Evolutionary conservation across 2,329 filamentous ascomycete species (phyloP), one percentile per base, ranked within the genome.

Genomic region (Lecanicillium sp.): DNA sequence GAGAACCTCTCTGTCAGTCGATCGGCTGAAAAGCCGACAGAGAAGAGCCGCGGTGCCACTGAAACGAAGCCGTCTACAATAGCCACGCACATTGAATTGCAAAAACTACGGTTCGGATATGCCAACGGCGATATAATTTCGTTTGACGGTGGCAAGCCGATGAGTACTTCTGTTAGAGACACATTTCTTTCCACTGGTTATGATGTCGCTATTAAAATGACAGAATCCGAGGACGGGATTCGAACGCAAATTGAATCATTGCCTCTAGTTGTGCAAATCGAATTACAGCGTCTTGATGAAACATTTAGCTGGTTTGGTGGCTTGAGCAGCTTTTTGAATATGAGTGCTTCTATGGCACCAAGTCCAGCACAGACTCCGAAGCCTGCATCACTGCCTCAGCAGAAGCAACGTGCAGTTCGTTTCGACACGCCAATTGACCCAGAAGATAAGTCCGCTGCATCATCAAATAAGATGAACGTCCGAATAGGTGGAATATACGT

Each of bases 241-340:
- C 65, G 65, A 41, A 71, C 84, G 13, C 78, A 84, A 22, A 56
- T 95, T 12, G 75, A 78, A 37, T 94, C 88, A 1, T 68, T 94
- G 9, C 87, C 89, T 5, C 59, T 95, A 2, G 76, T 81, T 42
- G 57, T 95, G 9, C 75, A 80, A 41, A 62, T 96, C 29, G 85
- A 96, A 53, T 64, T 95, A 13, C 80, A 83, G 46, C 75, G 77
- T 40, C 64, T 96, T 16, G 92, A 96, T 49, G 88, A 95, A 51
- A 85, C 85, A 0, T 79, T 96, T 43, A 78, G 78, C 40, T 87
- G 85, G 71, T 89, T 95, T 59, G 92, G 92, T 27, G 92, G 92
- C 0, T 67, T 98, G 31, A 95, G 89, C 57, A 87, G 88, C 47
- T 83, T 98, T 37, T 66, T 98, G 31, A 94, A 92, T 51, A 75